Base-by-base conservation (phyloP, 768 basidiomycete species). In the Naganishia onofrii region DNA sequence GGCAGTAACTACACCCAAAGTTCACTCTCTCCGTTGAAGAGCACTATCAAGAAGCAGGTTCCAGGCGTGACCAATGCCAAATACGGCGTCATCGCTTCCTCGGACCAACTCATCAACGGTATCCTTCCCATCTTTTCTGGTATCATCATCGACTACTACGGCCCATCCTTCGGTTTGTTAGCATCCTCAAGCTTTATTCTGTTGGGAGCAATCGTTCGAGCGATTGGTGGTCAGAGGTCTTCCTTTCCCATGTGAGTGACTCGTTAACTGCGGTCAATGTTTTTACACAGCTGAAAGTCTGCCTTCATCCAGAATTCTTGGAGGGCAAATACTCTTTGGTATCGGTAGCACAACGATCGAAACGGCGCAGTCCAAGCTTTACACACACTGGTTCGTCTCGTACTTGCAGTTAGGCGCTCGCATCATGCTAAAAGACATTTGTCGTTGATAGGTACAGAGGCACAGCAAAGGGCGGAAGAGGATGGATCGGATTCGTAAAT, bases 311-410 rank as follows among this genome's bases (percentile, higher is more conserved):
- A 64, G 67, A 5, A 68, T 68, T 29, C 54, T 79, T n/a, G 76
- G 74, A 23, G 78, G 78, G 21, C 72, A 74, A 9, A 74, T 80
- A 58, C 51, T 80, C 23, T 76, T 77, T 68, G 79, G 79, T 48
- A 73, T 79, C 42, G 78, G 80, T 32, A 77, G 75, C 0, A 79
- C 76, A 8, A 72, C 78, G 19, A 79, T 81, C 69, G 77, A 79
- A 53, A 74, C 75, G 8, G 72, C 73, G n/a, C 78, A 77, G 46
- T 71, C 38, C 63, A 79, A 79, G 68, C 69, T 78, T 3, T 79
- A 78, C 70, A 76, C 78, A 2, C 77, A 78, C 63, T 81, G 76
- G 76, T 81, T n/a, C n/a, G 13, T 21, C 36, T 57, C 28, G 21
- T 42, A 8, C 9, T 42, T 15, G 34, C 8, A 15, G 42, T 42